Evolutionary conservation across 371 early-diverging fungal species (phyloP).

Genomic region (Mortierella sp.): DNA sequence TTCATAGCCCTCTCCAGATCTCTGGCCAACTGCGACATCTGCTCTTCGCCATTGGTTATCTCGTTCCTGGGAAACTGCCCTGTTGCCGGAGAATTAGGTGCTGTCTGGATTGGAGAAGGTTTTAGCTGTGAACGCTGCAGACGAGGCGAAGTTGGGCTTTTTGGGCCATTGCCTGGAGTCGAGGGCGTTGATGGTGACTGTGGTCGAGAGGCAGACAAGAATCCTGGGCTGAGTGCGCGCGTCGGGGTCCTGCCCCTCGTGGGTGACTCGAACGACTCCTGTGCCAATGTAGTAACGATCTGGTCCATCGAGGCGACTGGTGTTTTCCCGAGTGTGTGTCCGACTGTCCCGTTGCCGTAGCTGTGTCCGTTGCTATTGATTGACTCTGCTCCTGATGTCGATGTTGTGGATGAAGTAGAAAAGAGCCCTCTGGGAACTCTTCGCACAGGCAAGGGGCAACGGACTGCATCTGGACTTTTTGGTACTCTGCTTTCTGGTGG

Average conservation of each 20-base stretch:
- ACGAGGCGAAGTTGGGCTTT: conserved; percentile 19
- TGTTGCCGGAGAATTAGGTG: neutral
- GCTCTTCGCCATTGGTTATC: conserved; percentile 17
- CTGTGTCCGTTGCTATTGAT: neutral
- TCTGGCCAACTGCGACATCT: conserved; percentile 34
- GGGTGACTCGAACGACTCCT: neutral
- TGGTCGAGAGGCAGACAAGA: conserved; percentile 13
- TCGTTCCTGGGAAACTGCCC: neutral
- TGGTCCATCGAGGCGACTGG: neutral
- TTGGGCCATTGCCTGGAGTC: neutral
- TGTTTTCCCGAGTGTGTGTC: neutral
- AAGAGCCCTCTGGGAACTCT: conserved; percentile 51
- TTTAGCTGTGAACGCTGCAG: conserved; percentile 31
- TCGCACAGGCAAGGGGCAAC: conserved; percentile 13
- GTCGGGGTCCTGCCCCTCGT: conserved; percentile 5
- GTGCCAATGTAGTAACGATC: neutral
- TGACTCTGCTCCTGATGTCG: neutral
- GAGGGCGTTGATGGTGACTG: conserved; percentile 16
- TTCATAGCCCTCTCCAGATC: conserved; percentile 56
- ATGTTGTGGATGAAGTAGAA: conserved; percentile 12
- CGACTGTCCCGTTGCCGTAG: neutral
- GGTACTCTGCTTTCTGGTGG: neutral
- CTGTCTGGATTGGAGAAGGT: conserved; percentile 40
- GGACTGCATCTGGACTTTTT: neutral
- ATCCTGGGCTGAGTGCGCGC: conserved; percentile 2